Base-by-base conservation (phyloP, 352 stramenopile genomes). In the Phytophthora constricta region DNA sequence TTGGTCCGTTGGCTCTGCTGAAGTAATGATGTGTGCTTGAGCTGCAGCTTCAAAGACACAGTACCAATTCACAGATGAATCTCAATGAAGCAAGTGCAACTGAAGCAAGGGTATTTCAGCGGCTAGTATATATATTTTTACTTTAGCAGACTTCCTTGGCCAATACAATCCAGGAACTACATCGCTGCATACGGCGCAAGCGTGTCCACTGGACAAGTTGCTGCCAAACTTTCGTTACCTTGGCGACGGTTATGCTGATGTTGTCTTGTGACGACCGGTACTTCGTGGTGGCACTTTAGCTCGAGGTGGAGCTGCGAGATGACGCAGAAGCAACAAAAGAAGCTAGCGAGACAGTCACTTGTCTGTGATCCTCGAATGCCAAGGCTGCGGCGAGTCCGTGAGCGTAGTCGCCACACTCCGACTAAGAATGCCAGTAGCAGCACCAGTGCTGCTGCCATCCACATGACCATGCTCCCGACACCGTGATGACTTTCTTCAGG, bases 301-400 rank as follows among this genome's bases (percentile, higher is more conserved):
- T 79, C 72, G n/a, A 72, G 43, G 28, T 80, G 59, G 50, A 87
- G 62, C 64, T 90, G 82, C 16, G 79, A 72, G 34, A 90, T 68
- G 10, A 78, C 70, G 55, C 82, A 90, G 64, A 77, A 88, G 51
- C 63, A 80, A 62, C 79, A 90, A 27, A 55, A 79, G 42, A 75
- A 66, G 28, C 75, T 82, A 0, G 74, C 59, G 27, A 76, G 20
- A 20, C 65, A 81, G 59, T 90, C 82, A n/a, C 65, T 45, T 2
- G 65, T 39, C 0, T 51, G 33, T 4, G 70, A 76, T 31, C 82
- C 82, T 23, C 65, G 68, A 39, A 90, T 81, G 22, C 68, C 72
- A 28, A 89, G 82, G 7, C 14, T 53, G 13, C 66, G 65, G n/a
- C 82, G 77, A 23, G 80, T 80, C 27, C 76, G 64, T 46, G 63